These are phyloP conservation scores for Cladorrhinum sp. DNA, from an alignment of 2,329 filamentous ascomycete genomes.

Conservation along the genomic window DNA sequence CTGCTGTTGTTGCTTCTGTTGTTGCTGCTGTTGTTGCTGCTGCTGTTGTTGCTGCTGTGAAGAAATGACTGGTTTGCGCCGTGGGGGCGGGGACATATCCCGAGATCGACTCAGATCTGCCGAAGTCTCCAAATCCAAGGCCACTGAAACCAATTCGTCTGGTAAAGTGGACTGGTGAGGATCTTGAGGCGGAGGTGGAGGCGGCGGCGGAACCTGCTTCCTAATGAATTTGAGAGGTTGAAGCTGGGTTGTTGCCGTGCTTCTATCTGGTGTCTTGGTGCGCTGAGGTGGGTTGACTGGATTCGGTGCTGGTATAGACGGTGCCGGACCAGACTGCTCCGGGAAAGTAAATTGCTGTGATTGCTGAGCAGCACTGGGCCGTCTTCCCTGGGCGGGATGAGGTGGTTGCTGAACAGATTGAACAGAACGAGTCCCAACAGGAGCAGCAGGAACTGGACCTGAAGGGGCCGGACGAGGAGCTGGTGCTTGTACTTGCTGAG, in stretches of 20 bases:
- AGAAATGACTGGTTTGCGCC: not conserved
- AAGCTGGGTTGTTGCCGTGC: not conserved
- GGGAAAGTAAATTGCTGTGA: slow-evolving; percentile 4
- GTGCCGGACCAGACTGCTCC: slow-evolving; percentile 11
- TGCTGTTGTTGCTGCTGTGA: not conserved
- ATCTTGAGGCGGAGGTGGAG: not conserved
- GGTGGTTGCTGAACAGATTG: slow-evolving; percentile 4
- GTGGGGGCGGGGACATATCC: slow-evolving; percentile 6
- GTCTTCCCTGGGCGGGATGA: not conserved
- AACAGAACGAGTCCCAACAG: slow-evolving; percentile 4
- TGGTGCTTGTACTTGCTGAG: not conserved
- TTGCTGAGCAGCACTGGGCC: not conserved
- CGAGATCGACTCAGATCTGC: slow-evolving; percentile 4
- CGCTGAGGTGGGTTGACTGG: slow-evolving; percentile 1
- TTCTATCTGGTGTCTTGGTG: not conserved
- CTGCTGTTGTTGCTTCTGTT: not conserved
- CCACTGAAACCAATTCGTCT: not conserved
- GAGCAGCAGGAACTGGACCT: slow-evolving; percentile 3
- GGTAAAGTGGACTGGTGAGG: not conserved
- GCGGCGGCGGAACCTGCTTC: no score
- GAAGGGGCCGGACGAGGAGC: not conserved
- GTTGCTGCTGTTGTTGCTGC: not conserved
- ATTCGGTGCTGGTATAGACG: slow-evolving; percentile 6
- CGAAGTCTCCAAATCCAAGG: not conserved
- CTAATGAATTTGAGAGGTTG: not conserved